Base-by-base conservation (phyloP, 2,329 filamentous ascomycete genomes). In the Diaporthe citriasiana region DNA sequence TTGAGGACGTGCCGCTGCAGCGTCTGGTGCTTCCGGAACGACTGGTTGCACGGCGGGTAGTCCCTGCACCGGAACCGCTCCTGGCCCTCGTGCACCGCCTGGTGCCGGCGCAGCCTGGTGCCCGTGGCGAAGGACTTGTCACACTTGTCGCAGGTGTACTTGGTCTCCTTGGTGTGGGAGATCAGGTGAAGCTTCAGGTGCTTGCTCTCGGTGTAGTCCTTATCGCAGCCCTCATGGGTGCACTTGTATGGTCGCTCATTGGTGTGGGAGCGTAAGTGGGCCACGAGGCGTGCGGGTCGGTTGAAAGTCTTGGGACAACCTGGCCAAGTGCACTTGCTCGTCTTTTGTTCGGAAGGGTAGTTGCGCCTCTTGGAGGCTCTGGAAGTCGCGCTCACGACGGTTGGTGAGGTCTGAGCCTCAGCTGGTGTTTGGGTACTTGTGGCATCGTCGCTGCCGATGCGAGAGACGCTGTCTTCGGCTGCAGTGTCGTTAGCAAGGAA, bases 151-250 rank as follows among this genome's bases (percentile, higher is more conserved):
- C 95, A 98, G 35, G 89, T 82, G 81, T 95, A 93, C 60, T 91
- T 89, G 74, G 93, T 89, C 77, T 94, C 89, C 71, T 91, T 87
- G 27, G 90, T 93, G 81, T 98, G 96, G 72, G 93, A 93, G 81
- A 95, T 95, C 80, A 97, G 84, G 81, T 98, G 96, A 77, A 95
- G 93, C 74, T 93, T 92, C 25, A 98, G 87, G 83, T 98, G 95
- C 78, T 96, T 96, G 77, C 94, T 91, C 76, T 97, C 94, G 19
- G 95, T 89, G 81, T 97, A 98, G 55, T 92, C 89, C 85, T 98
- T 98, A 79, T 91, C 90, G 80, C 96, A 98, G 55, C 84, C 91
- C 8, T 88, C 84, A 76, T 93, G 89, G 2, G 87, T 85, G 80
- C 96, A 98, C 51, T 88, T 87, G 82, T 93, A 97, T 0, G 95